Evolutionary conservation across 2,329 filamentous ascomycete genomes (phyloP).

Genomic region (Aspergillus viridinutans): DNA sequence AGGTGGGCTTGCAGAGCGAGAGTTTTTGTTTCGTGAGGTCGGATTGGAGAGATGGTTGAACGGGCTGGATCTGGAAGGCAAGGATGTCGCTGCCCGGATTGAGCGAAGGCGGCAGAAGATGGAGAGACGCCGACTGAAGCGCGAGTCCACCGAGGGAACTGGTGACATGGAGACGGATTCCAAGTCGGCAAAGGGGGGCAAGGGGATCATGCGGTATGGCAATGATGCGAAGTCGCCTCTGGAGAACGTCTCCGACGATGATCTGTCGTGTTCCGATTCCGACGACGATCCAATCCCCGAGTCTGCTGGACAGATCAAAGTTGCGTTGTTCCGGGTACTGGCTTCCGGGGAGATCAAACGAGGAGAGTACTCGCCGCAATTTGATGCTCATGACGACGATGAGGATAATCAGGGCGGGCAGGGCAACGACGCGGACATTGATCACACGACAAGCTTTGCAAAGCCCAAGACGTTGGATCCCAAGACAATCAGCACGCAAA

Average conservation of each 20-base stretch:
- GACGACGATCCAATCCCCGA: constrained; percentile 85
- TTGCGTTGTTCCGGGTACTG: constrained; percentile 90
- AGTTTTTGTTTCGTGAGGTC: constrained; percentile 96
- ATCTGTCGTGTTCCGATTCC: constrained; percentile 62
- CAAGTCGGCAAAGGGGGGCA: constrained; percentile 30
- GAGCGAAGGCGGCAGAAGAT: constrained; percentile 62
- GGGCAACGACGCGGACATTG: constrained; percentile 71
- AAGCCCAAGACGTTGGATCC: constrained; percentile 95
- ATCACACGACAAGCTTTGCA: constrained; percentile 96
- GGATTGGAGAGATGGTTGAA: constrained; percentile 95
- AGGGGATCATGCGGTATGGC: constrained; percentile 73
- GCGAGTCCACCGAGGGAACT: constrained; percentile 57
- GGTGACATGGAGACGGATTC: constrained; percentile 42
- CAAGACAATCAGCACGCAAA: constrained; percentile 97
- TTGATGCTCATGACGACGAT: constrained; percentile 93
- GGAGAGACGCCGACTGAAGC: constrained; percentile 80
- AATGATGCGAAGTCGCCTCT: constrained; percentile 70
- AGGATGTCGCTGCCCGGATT: constrained; percentile 79
- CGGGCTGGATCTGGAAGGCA: constrained; percentile 88
- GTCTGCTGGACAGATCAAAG: constrained; percentile 95
- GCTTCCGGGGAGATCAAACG: constrained; percentile 97
- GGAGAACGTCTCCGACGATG: constrained; percentile 68
- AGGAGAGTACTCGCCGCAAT: constrained; percentile 96
- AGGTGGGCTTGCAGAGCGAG: constrained; percentile 88
- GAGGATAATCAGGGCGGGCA: constrained; percentile 58